These are phyloP conservation scores for Pisolithus tinctorius DNA, from an alignment of 768 basidiomycete species.

Conservation along the genomic window DNA sequence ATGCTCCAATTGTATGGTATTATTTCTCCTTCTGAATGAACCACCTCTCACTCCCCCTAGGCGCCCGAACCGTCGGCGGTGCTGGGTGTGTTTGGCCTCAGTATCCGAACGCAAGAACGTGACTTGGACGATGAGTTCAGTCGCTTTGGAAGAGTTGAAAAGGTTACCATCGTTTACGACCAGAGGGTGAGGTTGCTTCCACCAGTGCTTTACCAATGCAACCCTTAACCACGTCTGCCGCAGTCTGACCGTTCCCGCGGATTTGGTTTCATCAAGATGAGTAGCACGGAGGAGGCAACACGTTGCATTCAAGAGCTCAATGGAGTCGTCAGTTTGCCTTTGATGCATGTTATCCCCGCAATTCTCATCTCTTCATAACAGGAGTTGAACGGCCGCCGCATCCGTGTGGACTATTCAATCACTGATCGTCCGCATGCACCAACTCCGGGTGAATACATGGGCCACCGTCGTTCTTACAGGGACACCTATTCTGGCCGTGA, in stretches of 20 bases:
- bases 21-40: slow-evolving; percentile 9
- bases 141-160: slow-evolving; percentile 84
- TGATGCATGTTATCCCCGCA: neutral
- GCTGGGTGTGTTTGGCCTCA: slow-evolving; percentile 96
- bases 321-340: slow-evolving; percentile 61
- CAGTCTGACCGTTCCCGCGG: slow-evolving; percentile 95
- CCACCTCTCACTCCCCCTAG: slow-evolving; percentile 47
- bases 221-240: slow-evolving; percentile 15
- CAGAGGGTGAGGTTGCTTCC: slow-evolving; percentile 64
- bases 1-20: slow-evolving; percentile 66
- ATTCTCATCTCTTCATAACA: slow-evolving; percentile 21
- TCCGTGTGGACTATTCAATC: slow-evolving; percentile 95
- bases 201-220: neutral
- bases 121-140: slow-evolving; percentile 94
- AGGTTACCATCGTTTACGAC: slow-evolving; percentile 95
- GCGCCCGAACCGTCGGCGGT: slow-evolving; percentile 84
- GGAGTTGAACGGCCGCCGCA: slow-evolving; percentile 93
- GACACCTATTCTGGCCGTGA: slow-evolving; percentile 41
- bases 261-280: slow-evolving; percentile 97
- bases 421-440: slow-evolving; percentile 92
- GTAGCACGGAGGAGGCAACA: slow-evolving; percentile 77
- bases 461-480: slow-evolving; percentile 61
- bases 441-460: slow-evolving; percentile 98
- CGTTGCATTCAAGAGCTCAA: slow-evolving; percentile 88
- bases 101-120: slow-evolving; percentile 88